Evolutionary conservation across 768 basidiomycete genomes (phyloP).

Genomic region (Coprinellus micaceus): DNA sequence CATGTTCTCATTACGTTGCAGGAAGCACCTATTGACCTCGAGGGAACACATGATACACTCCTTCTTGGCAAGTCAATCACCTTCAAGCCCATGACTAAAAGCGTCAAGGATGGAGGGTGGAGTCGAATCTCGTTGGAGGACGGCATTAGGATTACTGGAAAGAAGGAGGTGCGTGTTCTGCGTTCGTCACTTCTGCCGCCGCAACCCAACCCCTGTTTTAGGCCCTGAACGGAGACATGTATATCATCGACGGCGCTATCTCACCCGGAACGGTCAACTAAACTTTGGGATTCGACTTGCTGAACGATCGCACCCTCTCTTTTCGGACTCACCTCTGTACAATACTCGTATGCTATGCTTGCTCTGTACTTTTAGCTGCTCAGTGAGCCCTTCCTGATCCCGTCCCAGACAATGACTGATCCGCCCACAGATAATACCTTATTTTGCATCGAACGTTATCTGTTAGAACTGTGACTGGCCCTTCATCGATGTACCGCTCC

Average conservation of each 20-base stretch:
- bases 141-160: conserved; percentile 50
- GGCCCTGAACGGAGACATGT: conserved; percentile 11
- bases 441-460: too few relatives aligned
- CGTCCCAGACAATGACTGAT: too few relatives aligned
- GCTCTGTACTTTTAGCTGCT: too few relatives aligned
- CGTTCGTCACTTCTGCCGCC: neutral
- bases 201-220: neutral
- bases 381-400: too few relatives aligned
- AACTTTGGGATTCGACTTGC: neutral
- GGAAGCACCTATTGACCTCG: conserved; percentile 48
- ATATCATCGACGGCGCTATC: neutral
- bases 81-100: conserved; percentile 40
- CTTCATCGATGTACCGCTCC: too few relatives aligned
- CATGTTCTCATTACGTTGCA: conserved; percentile 16
- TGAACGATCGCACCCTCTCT: neutral
- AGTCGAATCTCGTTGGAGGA: conserved; percentile 52
- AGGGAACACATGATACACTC: conserved; percentile 51
- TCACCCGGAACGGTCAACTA: neutral
- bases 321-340: neutral
- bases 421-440: too few relatives aligned
- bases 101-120: conserved; percentile 50
- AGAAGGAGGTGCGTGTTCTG: conserved; percentile 52
- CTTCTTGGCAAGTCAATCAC: conserved; percentile 54
- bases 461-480: too few relatives aligned
- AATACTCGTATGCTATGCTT: too few relatives aligned